A percentile compares a stretch with the other conserved stretches of the same genome.
Evolutionary conservation across 768 basidiomycete genomes (phyloP).

Genomic region (Phylloporus sp.): DNA sequence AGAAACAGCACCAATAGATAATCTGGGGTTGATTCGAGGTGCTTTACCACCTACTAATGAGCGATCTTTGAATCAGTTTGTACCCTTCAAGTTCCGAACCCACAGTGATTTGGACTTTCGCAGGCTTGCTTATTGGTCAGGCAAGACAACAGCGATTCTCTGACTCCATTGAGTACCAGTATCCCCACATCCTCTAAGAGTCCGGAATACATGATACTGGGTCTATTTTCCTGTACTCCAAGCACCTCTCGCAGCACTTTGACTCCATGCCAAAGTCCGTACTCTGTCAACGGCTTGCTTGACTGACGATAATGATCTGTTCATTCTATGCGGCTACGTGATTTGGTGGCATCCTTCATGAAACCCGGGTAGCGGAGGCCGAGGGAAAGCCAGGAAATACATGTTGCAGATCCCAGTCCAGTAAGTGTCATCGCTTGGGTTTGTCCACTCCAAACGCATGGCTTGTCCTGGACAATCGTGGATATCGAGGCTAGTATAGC

Average conservation of each 20-base stretch:
- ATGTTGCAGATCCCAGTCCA: neutral
- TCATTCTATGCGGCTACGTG: too few relatives aligned
- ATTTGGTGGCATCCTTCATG: too few relatives aligned
- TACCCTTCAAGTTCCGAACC: too few relatives aligned
- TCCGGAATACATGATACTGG: too few relatives aligned
- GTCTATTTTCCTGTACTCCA: neutral
- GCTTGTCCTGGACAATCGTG: neutral
- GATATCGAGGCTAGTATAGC: neutral
- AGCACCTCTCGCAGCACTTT: neutral
- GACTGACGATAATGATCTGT: too few relatives aligned
- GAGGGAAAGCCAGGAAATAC: too few relatives aligned
- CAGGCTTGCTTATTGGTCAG: constrained; percentile 2
- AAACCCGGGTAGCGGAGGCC: neutral
- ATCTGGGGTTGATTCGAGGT: neutral
- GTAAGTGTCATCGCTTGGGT: neutral
- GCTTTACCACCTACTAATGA: neutral
- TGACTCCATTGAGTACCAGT: too few relatives aligned
- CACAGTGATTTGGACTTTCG: too few relatives aligned
- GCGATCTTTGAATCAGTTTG: too few relatives aligned
- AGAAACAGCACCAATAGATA: neutral
- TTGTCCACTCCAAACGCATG: neutral
- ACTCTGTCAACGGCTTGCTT: neutral
- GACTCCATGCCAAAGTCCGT: too few relatives aligned
- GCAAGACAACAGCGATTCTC: neutral
- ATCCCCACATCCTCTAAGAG: too few relatives aligned